Evolutionary conservation across 108 stramenopile genomes (phyloP).

Genomic region (Aurantiochytrium sp.): DNA sequence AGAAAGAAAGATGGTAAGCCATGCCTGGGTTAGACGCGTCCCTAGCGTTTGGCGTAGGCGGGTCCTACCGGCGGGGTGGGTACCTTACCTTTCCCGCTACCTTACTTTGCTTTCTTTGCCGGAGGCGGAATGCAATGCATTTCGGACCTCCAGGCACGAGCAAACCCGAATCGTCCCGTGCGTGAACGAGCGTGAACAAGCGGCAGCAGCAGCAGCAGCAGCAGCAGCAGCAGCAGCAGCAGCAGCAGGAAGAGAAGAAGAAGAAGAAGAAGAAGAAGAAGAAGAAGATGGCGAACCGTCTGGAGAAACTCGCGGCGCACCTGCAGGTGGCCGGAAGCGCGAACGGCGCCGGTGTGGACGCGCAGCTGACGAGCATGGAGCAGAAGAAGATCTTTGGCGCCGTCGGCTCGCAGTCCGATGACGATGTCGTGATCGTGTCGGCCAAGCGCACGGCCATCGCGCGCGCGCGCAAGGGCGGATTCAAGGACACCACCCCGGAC

Average conservation of each 20-base stretch:
- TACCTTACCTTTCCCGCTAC: too few relatives aligned
- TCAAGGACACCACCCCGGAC: slow-evolving; percentile 50
- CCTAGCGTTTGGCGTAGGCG: too few relatives aligned
- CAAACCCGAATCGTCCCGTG: neutral
- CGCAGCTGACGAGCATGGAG: neutral
- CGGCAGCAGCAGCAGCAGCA: neutral
- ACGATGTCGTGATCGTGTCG: slow-evolving; percentile 43
- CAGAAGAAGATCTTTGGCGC: neutral
- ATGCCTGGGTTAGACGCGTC: too few relatives aligned
- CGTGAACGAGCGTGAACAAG: too few relatives aligned
- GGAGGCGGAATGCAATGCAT: too few relatives aligned
- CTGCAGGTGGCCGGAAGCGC: neutral
- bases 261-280: too few relatives aligned
- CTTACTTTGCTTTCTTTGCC: too few relatives aligned
- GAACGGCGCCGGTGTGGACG: neutral
- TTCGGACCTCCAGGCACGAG: neutral
- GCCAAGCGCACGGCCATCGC: slow-evolving; percentile 43
- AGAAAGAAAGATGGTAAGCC: too few relatives aligned
- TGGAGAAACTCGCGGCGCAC: neutral
- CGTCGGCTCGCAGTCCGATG: neutral
- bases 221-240: neutral
- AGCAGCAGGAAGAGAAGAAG: neutral
- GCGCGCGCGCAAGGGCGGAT: slow-evolving; percentile 38
- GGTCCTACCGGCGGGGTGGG: too few relatives aligned
- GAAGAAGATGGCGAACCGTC: neutral